Base-by-base conservation (phyloP, 345 rosid species). In the Chamaenerion angustifolium region DNA sequence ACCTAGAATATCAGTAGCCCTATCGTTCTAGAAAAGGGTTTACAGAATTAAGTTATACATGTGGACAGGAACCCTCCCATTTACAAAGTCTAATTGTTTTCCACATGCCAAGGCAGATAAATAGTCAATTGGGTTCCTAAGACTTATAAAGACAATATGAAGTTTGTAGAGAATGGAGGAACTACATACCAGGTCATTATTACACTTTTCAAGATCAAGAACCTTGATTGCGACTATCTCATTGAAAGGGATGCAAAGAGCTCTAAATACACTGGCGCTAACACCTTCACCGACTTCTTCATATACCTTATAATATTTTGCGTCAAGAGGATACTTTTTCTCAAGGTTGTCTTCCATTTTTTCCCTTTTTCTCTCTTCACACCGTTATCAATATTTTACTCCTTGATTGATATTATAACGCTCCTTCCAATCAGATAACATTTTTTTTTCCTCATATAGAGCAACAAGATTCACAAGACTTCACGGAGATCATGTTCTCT, bases 201-300 rank as follows among this genome's bases (percentile, higher is more conserved):
- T 92, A 77, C 98, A 92, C 73, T 72, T 92, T 66, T 92, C 98
- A 61, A 92, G 67, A 71, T 92, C 98, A 66, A 90, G 95, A 68
- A 81, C 88, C 82, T 90, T 90, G 72, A 90, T 74, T 16, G 98
- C 98, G 54, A 92, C 95, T 17, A 67, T 76, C 62, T 78, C 85
- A 72, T 86, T 82, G 49, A 92, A 76, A 3, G 96, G 96, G 64
- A 82, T 59, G 66, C 98, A 92, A 56, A 92, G 83, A 69, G 98
- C 96, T 67, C 93, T 80, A 55, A 67, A 60, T 56, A 92, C 98
- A 51, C 77, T 74, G 43, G 98, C 95, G 43, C 98, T 90, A 57
- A 86, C 96, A 61, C 98, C 98, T 68, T 90, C 98, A 43, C 98
- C 98, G 59, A 90, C 81, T 62, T 90, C 98, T 77, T 90, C 98